These are phyloP conservation scores for Myxozyma monticola DNA, from an alignment of 805 yeast genomes.

Conservation along the genomic window DNA sequence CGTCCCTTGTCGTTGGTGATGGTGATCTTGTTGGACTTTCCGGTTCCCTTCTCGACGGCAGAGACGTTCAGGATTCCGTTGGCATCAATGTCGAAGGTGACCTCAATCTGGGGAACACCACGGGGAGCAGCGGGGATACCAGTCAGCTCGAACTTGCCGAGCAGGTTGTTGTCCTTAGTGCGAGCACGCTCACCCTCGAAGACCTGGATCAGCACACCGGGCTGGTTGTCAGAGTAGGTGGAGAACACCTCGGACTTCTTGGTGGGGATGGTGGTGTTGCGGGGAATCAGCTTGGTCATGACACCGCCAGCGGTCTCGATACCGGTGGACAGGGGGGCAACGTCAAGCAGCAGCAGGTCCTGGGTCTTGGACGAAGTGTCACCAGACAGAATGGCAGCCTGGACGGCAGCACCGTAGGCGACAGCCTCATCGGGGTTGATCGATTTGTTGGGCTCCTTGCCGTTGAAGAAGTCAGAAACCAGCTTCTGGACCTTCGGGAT, in stretches of 20 bases:
- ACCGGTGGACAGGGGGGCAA: constrained; percentile 96
- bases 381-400: constrained; percentile 95
- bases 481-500: constrained; percentile 95
- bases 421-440: constrained; percentile 99
- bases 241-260: constrained; percentile 97
- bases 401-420: constrained; percentile 99
- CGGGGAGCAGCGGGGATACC: constrained; percentile 99
- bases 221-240: constrained; percentile 96
- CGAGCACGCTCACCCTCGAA: constrained; percentile 98
- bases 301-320: constrained; percentile 99
- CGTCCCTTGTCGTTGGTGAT: constrained; percentile 99
- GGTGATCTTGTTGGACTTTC: constrained; percentile 95
- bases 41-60: constrained; percentile 97
- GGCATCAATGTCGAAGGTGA: constrained; percentile 94
- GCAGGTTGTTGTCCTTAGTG: constrained; percentile 92
- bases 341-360: constrained; percentile 91
- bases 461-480: constrained; percentile 94
- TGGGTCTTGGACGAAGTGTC: constrained; percentile 95
- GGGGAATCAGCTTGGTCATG: constrained; percentile 96
- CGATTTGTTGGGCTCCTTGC: constrained; percentile 94
- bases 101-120: constrained; percentile 98
- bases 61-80: constrained; percentile 96
- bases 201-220: constrained; percentile 97
- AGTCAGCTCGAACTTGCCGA: constrained; percentile 94
- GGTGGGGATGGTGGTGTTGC: constrained; percentile 97